phyloP scores from a whole-genome alignment of 1,284 basidiomycete species.

The Erythrobasidium hasegawianum region DNA sequence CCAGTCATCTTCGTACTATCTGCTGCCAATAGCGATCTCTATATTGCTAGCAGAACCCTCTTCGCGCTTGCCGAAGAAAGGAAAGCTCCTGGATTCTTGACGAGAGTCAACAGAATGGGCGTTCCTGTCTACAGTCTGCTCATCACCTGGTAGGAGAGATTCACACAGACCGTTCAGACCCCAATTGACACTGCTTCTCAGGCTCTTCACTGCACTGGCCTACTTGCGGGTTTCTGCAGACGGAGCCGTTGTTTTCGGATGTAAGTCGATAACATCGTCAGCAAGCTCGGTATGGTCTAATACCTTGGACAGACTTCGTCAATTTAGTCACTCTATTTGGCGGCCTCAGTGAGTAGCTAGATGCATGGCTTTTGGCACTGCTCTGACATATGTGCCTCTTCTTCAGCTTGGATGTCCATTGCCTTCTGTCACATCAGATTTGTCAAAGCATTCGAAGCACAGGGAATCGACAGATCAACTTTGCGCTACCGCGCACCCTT shows the following conservation, averaged over 20 bases:
- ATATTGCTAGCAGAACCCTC: constrained; percentile 54
- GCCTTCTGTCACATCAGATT: constrained; percentile 65
- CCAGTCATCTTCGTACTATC: constrained; percentile 49
- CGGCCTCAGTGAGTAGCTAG: constrained; percentile 50
- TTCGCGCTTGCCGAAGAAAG: constrained; percentile 57
- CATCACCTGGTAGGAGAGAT: constrained; percentile 45
- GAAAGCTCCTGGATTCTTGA: constrained; percentile 56
- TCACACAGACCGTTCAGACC: constrained; percentile 49
- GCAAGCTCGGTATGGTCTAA: no score
- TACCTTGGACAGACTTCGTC: no score
- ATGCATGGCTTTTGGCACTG: constrained; percentile 15
- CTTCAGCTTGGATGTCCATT: constrained; percentile 56
- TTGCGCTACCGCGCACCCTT: constrained; percentile 66
- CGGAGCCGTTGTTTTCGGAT: constrained; percentile 58
- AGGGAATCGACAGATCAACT: constrained; percentile 59
- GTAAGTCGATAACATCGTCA: no score
- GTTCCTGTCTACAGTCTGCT: constrained; percentile 52
- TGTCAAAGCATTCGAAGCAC: constrained; percentile 64
- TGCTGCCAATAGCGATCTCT: constrained; percentile 55
- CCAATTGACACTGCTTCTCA: constrained; percentile 35
- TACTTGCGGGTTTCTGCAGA: constrained; percentile 61
- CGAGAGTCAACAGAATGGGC: constrained; percentile 53
- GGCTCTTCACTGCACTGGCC: constrained; percentile 57
- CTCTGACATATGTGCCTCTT: neutral
- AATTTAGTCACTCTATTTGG: constrained; percentile 66